A percentile compares a stretch with the other conserved stretches of the same genome.
Evolutionary conservation across 2,329 filamentous ascomycete species (phyloP).

Genomic region (Setomelanomma holmii): DNA sequence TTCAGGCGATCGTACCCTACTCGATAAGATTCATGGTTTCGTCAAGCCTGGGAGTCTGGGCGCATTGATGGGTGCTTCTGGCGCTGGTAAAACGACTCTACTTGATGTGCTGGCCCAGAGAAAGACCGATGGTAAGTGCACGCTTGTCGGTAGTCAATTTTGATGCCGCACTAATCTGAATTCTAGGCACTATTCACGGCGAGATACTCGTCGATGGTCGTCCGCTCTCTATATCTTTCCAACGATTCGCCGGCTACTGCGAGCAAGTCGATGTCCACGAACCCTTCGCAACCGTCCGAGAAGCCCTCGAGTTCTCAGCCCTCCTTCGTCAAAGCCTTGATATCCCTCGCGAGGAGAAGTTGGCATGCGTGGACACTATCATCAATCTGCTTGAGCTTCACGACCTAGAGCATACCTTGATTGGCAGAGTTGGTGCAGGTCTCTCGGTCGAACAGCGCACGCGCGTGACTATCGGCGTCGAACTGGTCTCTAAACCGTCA

Average conservation of each 20-base stretch:
- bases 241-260: slow-evolving; percentile 43
- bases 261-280: slow-evolving; percentile 44
- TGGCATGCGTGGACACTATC: slow-evolving; percentile 36
- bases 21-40: slow-evolving; percentile 61
- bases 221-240: slow-evolving; percentile 33
- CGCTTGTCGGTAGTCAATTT: too few species aligned
- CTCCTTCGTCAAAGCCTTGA: slow-evolving; percentile 36
- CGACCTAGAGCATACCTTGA: slow-evolving; percentile 33
- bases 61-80: slow-evolving; percentile 44
- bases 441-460: slow-evolving; percentile 64
- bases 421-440: slow-evolving; percentile 32
- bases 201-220: slow-evolving; percentile 39
- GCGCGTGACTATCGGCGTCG: slow-evolving; percentile 64
- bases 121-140: slow-evolving; percentile 23
- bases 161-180: too few species aligned
- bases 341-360: slow-evolving; percentile 27
- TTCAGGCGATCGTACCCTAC: slow-evolving; percentile 49
- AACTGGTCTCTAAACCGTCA: slow-evolving; percentile 64
- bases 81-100: slow-evolving; percentile 46
- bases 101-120: slow-evolving; percentile 41
- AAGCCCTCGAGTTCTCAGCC: slow-evolving; percentile 40
- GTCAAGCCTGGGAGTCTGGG: slow-evolving; percentile 60
- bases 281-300: slow-evolving; percentile 34
- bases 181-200: slow-evolving; percentile 33
- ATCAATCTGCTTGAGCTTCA: slow-evolving; percentile 35